Base-by-base conservation (phyloP, 2,329 filamentous ascomycete genomes). In the Penicillium frequentans region DNA sequence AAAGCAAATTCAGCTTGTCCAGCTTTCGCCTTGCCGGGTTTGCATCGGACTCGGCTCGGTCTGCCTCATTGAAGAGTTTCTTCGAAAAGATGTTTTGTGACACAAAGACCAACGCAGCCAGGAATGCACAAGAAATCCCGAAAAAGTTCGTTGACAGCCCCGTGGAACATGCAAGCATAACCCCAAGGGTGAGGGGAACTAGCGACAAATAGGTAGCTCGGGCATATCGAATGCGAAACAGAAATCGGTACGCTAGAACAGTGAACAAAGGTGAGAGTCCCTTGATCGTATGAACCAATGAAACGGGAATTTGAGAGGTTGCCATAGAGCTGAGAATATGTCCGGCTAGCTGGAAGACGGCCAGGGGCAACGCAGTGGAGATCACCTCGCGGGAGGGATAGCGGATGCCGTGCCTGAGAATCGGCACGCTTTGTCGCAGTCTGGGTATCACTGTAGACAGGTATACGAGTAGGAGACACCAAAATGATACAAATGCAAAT, bases 11-110 rank as follows among this genome's bases (percentile, higher is more conserved):
- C 42, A 99, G 85, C 77, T 99, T 99, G 78, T 99, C 95, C 19
- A 97, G 84, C 76, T 96, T 98, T 60, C 87, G 86, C 44, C 84
- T 83, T 13, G 81, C 76, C 0, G 83, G 81, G 33, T 81, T 74
- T 1, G 80, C 77, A 53, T 96, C 91, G 8, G 87, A 86, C 75
- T 97, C 93, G 2, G 91, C 90, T 57, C 87, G 87, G 7, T 91
- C 89, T 7, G 91, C 91, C 71, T 97, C 93, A 73, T 97, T 99
- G 81, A 99, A 99, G 10, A 99, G 86, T 64, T 91, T 91, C 77
- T 99, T 99, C 21, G 93, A 98, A 64, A 97, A 96, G 56, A 99
- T 99, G 71, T 99, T 99, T 72, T 99, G 95, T 0, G 92, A 95
- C 35, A 99, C 95, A 70, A 99, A 99, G 63, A 98, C 89, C 55